phyloP scores from a whole-genome alignment of 257 asterid species.

The Solanum clarkiae region DNA sequence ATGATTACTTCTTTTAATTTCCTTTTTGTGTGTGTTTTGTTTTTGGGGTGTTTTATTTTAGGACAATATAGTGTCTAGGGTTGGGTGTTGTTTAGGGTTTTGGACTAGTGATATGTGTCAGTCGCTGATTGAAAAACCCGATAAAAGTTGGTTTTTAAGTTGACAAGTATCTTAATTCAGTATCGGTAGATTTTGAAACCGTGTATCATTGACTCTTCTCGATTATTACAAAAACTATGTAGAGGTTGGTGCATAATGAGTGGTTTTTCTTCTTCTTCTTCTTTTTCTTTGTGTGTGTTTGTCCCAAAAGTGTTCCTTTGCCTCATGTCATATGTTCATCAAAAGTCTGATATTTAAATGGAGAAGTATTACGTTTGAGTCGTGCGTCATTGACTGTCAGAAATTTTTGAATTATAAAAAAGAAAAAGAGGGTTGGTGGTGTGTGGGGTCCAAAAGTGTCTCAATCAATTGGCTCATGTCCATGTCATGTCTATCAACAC shows the following conservation, averaged over 20 bases:
- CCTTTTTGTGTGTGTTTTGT: neutral
- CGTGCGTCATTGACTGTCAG: neutral
- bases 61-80: neutral
- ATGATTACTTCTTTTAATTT: neutral
- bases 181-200: neutral
- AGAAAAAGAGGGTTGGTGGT: neutral
- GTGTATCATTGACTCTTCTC: neutral
- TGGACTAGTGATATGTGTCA: neutral
- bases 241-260: neutral
- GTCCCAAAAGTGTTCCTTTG: neutral
- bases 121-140: neutral
- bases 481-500: neutral
- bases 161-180: neutral
- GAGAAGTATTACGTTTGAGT: neutral
- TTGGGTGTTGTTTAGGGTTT: neutral
- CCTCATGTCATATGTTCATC: neutral
- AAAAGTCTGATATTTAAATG: neutral
- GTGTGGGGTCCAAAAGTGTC: neutral
- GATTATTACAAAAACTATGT: neutral
- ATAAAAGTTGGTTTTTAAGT: neutral
- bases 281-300: neutral
- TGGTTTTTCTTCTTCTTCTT: too few species aligned
- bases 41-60: neutral
- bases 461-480: neutral
- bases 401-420: neutral